Percentiles rank a stretch among this genome's conserved stretches.
Evolutionary conservation across 2,329 filamentous ascomycete species (phyloP).

Genomic region (Rhinocladiella mackenziei): DNA sequence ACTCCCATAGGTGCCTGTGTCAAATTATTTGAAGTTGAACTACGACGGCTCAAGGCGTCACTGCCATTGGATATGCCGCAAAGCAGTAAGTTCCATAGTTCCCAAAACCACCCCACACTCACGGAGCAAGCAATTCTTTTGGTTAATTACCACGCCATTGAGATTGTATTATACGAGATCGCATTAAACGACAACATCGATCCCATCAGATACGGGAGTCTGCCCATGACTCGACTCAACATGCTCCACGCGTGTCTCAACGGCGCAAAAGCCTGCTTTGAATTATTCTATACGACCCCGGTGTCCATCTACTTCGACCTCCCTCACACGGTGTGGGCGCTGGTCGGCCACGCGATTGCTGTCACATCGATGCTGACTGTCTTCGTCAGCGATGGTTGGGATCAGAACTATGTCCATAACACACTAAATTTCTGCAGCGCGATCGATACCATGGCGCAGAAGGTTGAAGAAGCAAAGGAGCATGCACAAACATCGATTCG

Average conservation of each 20-base stretch:
- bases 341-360: conserved; percentile 46
- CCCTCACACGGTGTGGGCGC: conserved; percentile 45
- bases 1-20: conserved; percentile 32
- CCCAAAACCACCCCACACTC: neutral
- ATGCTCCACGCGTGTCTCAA: conserved; percentile 49
- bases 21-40: conserved; percentile 45
- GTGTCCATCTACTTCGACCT: conserved; percentile 44
- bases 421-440: conserved; percentile 27
- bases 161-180: conserved; percentile 31
- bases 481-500: neutral
- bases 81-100: neutral
- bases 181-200: conserved; percentile 38
- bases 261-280: conserved; percentile 50
- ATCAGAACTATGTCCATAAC: conserved; percentile 27
- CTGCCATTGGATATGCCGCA: neutral
- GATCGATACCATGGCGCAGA: conserved; percentile 23
- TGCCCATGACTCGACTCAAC: conserved; percentile 45
- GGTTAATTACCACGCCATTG: conserved; percentile 31
- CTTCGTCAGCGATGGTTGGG: conserved; percentile 30
- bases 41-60: conserved; percentile 31
- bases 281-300: conserved; percentile 47
- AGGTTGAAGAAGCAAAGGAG: conserved; percentile 24
- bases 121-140: conserved; percentile 10
- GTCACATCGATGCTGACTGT: conserved; percentile 31
- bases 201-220: conserved; percentile 36